A percentile compares a stretch with the other conserved stretches of the same genome.
phyloP scores from a whole-genome alignment of 345 rosid genomes.

The Luvunga scandens region DNA sequence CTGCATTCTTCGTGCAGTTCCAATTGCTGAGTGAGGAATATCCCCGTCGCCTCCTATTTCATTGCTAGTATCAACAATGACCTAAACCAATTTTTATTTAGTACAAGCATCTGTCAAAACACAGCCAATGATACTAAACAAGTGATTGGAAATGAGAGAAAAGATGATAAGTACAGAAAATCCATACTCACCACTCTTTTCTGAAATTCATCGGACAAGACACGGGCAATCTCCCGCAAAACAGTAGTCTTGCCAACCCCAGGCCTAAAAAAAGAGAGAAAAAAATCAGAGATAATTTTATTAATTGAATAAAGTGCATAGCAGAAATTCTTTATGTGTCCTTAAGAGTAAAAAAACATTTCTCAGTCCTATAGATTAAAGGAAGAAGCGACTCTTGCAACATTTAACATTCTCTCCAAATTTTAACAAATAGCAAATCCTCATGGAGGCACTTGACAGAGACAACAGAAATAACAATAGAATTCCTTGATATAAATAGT shows the following conservation, averaged over 20 bases:
- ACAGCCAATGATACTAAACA: neutral
- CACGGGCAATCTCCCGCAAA: slow-evolving; percentile 64
- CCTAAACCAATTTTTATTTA: slow-evolving; percentile 26
- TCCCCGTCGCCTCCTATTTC: slow-evolving; percentile 82
- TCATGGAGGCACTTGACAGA: neutral
- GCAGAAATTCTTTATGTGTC: neutral
- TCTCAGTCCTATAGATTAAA: neutral
- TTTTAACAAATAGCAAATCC: neutral
- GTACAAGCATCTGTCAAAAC: neutral
- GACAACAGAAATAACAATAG: neutral
- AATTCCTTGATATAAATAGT: neutral
- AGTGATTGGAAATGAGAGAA: neutral
- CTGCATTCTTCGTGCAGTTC: slow-evolving; percentile 77
- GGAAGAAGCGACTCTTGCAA: neutral
- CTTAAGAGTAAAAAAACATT: neutral
- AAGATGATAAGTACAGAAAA: neutral
- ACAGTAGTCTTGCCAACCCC: slow-evolving; percentile 81
- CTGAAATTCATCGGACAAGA: slow-evolving; percentile 56
- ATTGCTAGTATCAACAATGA: slow-evolving; percentile 71
- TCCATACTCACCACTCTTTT: slow-evolving; percentile 57
- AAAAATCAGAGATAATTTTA: neutral
- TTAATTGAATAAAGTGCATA: neutral
- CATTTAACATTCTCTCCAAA: neutral
- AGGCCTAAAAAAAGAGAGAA: slow-evolving; percentile 33
- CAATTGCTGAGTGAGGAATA: slow-evolving; percentile 72